phyloP scores from a whole-genome alignment of 2,329 filamentous ascomycete species.

The Fusarium siculi region DNA sequence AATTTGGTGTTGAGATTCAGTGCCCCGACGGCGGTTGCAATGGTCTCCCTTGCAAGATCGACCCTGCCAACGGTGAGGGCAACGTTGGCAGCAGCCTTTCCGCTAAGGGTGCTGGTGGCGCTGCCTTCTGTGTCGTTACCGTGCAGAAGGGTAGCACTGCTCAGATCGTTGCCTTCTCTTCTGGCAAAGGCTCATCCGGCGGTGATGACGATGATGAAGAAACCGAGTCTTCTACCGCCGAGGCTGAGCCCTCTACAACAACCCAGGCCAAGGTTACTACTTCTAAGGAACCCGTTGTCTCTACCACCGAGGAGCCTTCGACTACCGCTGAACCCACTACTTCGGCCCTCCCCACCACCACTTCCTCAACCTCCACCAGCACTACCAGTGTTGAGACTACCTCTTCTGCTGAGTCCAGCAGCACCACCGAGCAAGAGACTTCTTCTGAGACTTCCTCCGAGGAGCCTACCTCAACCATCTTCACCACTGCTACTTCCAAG shows the following conservation, averaged over 20 bases:
- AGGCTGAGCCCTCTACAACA: conserved; percentile 39
- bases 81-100: conserved; percentile 66
- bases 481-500: conserved; percentile 36
- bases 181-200: conserved; percentile 49
- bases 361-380: conserved; percentile 17
- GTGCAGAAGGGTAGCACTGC: conserved; percentile 73
- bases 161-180: conserved; percentile 71
- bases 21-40: conserved; percentile 74
- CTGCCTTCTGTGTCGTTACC: conserved; percentile 80
- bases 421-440: conserved; percentile 11
- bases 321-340: conserved; percentile 32
- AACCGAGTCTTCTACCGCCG: conserved; percentile 17
- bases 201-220: conserved; percentile 30
- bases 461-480: conserved; percentile 41
- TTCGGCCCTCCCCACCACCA: conserved; percentile 29
- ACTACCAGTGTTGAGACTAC: conserved; percentile 26
- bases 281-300: conserved; percentile 15
- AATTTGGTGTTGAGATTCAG: conserved; percentile 75
- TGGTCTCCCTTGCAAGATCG: conserved; percentile 79
- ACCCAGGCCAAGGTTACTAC: conserved; percentile 30
- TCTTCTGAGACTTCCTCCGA: conserved; percentile 25
- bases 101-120: conserved; percentile 72
- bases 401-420: conserved; percentile 21
- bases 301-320: conserved; percentile 35
- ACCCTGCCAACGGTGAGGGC: conserved; percentile 67